These are phyloP conservation scores for Boletus huronensis DNA, from an alignment of 768 basidiomycete genomes.

Conservation along the genomic window DNA sequence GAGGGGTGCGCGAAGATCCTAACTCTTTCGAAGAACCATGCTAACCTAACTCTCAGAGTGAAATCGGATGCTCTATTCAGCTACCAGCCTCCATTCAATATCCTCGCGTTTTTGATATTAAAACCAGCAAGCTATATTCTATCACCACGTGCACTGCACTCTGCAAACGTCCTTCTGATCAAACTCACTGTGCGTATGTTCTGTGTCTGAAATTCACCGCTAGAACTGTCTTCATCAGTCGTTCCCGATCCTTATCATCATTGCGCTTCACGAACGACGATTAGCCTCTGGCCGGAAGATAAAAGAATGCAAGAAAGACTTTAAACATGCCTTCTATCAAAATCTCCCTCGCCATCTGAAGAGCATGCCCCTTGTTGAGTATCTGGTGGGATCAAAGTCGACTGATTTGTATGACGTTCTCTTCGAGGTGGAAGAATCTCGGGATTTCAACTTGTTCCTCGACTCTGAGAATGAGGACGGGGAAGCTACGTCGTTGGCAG, in stretches of 20 bases:
- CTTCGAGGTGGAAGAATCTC: conserved; percentile 62
- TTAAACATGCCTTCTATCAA: conserved; percentile 56
- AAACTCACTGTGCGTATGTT: conserved; percentile 60
- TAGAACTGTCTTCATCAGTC: conserved; percentile 37
- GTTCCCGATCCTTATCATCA: conserved; percentile 73
- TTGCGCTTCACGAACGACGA: conserved; percentile 78
- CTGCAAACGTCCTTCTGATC: conserved; percentile 82
- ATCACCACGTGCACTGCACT: conserved; percentile 75
- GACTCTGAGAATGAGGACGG: conserved; percentile 45
- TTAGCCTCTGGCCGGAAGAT: conserved; percentile 48
- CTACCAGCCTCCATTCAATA: conserved; percentile 88
- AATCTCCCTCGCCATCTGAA: conserved; percentile 69
- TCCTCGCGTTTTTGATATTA: conserved; percentile 74
- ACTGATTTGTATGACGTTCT: conserved; percentile 74
- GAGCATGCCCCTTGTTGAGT: conserved; percentile 70
- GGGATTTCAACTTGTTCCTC: conserved; percentile 47
- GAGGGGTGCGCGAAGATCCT: conserved; percentile 57
- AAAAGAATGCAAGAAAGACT: conserved; percentile 50
- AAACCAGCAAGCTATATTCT: conserved; percentile 76
- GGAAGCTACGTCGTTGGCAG: conserved; percentile 7
- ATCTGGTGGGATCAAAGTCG: conserved; percentile 66
- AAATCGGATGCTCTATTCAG: conserved; percentile 89
- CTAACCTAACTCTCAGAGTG: conserved; percentile 46
- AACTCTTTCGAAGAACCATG: not conserved
- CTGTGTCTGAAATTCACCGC: not conserved